Base-by-base conservation (phyloP, 371 early-diverging fungal species). In the Mucor indicus region DNA sequence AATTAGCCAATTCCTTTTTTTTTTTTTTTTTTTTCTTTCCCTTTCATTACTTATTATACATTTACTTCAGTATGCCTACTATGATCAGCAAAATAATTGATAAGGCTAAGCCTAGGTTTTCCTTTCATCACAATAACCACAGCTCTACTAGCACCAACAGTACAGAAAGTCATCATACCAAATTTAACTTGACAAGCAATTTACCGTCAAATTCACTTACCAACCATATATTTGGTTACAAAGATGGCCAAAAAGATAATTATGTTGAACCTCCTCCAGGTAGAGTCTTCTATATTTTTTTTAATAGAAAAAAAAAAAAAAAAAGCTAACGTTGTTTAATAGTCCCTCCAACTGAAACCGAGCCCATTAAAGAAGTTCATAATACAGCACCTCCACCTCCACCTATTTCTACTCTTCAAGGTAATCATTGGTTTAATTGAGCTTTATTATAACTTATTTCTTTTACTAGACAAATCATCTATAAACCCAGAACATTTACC, bases 181-280 rank as follows among this genome's bases (percentile, higher is more conserved):
- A 31, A 32, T 50, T 59, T 27, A 24, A 32, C 8, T 41, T 56
- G 13, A 11, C 10, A 3, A 37, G 19, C 21, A 30, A 13, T 32
- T 37, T 50, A 37, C 43, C 51, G 9, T 15, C 46, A 13, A 20
- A 39, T 3, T 17, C 44, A 35, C 37, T 48, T 17, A 30, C 48
- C 12, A 38, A 41, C 9, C 48, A 55, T 36, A 24, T 53, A 11
- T 49, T 53, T 45, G 59, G 53, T 4, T 53, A 59, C 16, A 59
- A 44, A 48, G 60, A 59, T 11, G 50, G 40, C 12, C 20, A 36
- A 19, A 44, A 44, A 7, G 60, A 53, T 29, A 36, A 41, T 22
- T 59, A 59, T 20, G 50, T 59, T 6, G 60, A 59, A 13, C 60
- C 50, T 21, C 60, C 54, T 11, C 36, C 53, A 45, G 30, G 60